Conservation (phyloP, 768 basidiomycete genomes). For the Boletus vermiculosoides region DNA sequence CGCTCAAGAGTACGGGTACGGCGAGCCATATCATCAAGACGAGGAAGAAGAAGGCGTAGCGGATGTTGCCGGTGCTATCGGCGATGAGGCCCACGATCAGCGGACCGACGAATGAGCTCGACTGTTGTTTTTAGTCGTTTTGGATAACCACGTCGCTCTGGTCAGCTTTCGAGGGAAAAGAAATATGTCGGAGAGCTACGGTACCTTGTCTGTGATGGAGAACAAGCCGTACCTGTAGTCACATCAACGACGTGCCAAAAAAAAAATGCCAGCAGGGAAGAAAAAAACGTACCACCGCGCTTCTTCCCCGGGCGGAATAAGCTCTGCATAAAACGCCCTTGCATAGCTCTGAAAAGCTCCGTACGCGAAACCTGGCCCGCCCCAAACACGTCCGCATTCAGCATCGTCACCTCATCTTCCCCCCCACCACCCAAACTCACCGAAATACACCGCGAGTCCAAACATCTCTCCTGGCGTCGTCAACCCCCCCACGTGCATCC, state of each 20-base stretch:
- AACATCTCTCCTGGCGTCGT: constrained; percentile 86
- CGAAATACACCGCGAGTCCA: constrained; percentile 77
- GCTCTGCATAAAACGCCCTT: constrained; percentile 79
- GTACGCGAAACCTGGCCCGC: constrained; percentile 57
- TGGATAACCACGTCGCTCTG: not conserved
- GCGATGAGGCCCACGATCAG: constrained; percentile 85
- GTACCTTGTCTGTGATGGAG: constrained; percentile 86
- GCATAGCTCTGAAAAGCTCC: constrained; percentile 93
- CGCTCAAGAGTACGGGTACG: constrained; percentile 68
- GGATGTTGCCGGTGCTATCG: constrained; percentile 87
- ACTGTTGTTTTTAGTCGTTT: constrained; percentile 41
- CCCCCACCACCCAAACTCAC: constrained; percentile 32
- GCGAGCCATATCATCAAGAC: constrained; percentile 78
- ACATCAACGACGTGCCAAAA: not conserved
- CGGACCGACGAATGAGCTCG: constrained; percentile 90
- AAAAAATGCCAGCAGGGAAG: no score
- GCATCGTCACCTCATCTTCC: not conserved
- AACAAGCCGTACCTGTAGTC: constrained; percentile 63
- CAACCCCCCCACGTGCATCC: constrained; percentile 62
- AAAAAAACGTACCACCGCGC: constrained; percentile 69
- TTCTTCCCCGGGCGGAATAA: constrained; percentile 86
- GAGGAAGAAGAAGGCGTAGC: constrained; percentile 88
- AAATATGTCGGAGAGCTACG: not conserved
- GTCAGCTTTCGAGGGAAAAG: not conserved
- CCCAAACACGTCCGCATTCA: not conserved